These are phyloP conservation scores for Fraxinus latifolia DNA, from an alignment of 305 asterid species.

Conservation along the genomic window DNA sequence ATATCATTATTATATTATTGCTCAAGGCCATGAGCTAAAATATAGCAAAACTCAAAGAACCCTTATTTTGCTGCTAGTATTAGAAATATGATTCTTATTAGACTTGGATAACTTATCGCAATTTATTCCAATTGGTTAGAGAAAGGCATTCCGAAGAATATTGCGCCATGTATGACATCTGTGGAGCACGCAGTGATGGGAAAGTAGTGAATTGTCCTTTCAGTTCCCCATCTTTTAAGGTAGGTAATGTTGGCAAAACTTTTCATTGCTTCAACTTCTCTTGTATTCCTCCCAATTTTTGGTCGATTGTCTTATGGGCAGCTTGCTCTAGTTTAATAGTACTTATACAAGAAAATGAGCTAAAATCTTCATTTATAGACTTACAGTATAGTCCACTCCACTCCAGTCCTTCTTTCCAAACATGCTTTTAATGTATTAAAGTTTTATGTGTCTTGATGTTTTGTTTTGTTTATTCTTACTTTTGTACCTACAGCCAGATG, in stretches of 20 bases:
- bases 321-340: background rate
- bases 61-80: background rate
- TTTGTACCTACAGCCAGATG: constrained; percentile 59
- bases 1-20: background rate
- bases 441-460: background rate
- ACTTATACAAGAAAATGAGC: background rate
- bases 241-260: constrained; percentile 23
- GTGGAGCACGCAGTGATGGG: constrained; percentile 81
- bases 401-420: background rate
- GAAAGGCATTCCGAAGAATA: constrained; percentile 62
- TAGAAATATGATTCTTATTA: background rate
- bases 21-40: background rate
- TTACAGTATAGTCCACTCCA: background rate
- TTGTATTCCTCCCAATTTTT: background rate
- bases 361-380: background rate
- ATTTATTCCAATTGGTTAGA: constrained; percentile 29
- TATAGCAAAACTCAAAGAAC: background rate
- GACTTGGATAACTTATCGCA: background rate
- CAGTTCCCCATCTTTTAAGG: constrained; percentile 72
- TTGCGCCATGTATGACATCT: constrained; percentile 90
- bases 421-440: background rate
- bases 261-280: background rate
- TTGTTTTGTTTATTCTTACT: background rate
- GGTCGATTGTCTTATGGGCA: background rate
- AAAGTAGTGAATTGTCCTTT: constrained; percentile 86